Evolutionary conservation across 2,329 filamentous ascomycete genomes (phyloP).

Genomic region (Penicillium thymicola): DNA sequence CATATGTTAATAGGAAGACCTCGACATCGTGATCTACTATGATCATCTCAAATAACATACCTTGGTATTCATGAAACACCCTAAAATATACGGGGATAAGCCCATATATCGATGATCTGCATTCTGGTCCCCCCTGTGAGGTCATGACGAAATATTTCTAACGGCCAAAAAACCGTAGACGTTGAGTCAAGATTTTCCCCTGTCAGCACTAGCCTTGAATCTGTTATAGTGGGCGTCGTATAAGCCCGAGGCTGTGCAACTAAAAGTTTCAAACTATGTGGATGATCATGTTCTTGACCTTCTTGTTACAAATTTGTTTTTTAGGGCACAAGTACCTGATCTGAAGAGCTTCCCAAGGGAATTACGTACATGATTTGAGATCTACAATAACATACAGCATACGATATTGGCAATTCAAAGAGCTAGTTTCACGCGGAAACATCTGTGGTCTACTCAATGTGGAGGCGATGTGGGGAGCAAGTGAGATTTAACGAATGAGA

Average conservation of each 20-base stretch:
- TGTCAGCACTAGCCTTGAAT: not conserved
- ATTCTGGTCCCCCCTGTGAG: not conserved
- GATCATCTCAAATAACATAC: not conserved
- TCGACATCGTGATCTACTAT: not conserved
- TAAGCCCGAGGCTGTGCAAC: not conserved
- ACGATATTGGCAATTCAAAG: not conserved
- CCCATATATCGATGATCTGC: not conserved
- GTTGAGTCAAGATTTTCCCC: not conserved
- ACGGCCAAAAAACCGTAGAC: not conserved
- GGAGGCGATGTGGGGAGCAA: slow-evolving; percentile 3
- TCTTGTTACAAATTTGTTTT: not conserved
- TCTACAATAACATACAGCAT: not conserved
- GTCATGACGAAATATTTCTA: not conserved
- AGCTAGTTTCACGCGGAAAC: not conserved
- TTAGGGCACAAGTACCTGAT: too few relatives aligned
- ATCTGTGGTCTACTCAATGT: not conserved
- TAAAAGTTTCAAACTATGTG: not conserved
- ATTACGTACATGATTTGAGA: not conserved
- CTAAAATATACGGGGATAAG: not conserved
- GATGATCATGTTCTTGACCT: not conserved
- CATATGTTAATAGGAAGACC: not conserved
- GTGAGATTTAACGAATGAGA: slow-evolving; percentile 6
- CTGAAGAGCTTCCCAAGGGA: not conserved
- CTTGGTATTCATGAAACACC: not conserved
- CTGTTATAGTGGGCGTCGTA: not conserved